Percentiles rank a stretch among this genome's conserved stretches.
phyloP scores from a whole-genome alignment of 306 rosid genomes.

The Cicer cuneatum region DNA sequence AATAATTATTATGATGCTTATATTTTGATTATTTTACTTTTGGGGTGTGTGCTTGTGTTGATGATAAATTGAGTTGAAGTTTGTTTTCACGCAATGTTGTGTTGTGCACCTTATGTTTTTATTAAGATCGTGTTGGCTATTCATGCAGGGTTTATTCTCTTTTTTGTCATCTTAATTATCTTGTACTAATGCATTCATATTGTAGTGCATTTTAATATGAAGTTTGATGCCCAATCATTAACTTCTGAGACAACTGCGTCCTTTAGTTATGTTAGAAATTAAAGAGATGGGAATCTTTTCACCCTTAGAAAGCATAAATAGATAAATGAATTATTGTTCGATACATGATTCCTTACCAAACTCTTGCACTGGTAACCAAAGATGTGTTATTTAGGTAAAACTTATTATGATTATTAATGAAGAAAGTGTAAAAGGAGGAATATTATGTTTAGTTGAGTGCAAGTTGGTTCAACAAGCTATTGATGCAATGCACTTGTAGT shows the following conservation, averaged over 20 bases:
- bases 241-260: slow-evolving; percentile 5
- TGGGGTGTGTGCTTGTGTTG: slow-evolving; percentile 2
- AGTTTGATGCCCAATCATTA: slow-evolving; percentile 14
- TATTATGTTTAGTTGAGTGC: slow-evolving; percentile 34
- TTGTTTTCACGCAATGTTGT: slow-evolving; percentile 1
- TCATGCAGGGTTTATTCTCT: slow-evolving; percentile 2
- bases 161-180: slow-evolving; percentile 18
- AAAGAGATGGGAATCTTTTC: slow-evolving; percentile 36
- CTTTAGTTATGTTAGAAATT: slow-evolving; percentile 33
- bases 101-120: slow-evolving; percentile 31
- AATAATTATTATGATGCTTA: slow-evolving; percentile 1
- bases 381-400: slow-evolving; percentile 34
- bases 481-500: slow-evolving; percentile 15
- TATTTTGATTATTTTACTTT: slow-evolving; percentile 33
- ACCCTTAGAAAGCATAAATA: slow-evolving; percentile 30
- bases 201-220: slow-evolving; percentile 10
- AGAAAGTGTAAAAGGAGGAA: slow-evolving; percentile 30
- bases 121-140: slow-evolving; percentile 20
- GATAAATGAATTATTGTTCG: slow-evolving; percentile 21
- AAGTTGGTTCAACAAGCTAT: slow-evolving; percentile 42
- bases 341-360: slow-evolving; percentile 28
- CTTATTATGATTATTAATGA: slow-evolving; percentile 30
- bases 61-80: slow-evolving; percentile 25
- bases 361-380: slow-evolving; percentile 34
- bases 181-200: slow-evolving; percentile 30